Evolutionary conservation across 805 yeast genomes (phyloP), one percentile per base, ranked within the genome.

Genomic region (Saccharomycopsis capsularis): DNA sequence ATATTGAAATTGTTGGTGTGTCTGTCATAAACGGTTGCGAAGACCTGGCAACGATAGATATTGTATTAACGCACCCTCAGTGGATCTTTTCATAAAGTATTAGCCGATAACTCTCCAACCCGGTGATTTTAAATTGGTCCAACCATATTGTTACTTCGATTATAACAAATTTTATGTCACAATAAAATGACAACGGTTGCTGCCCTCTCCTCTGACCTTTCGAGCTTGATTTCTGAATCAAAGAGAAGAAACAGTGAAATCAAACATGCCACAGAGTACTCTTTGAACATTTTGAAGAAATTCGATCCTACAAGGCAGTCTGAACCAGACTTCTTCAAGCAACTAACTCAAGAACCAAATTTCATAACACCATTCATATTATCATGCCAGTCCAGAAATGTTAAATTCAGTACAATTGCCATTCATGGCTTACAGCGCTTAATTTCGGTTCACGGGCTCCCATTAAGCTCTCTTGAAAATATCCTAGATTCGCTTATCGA

Each of bases 371-470:
- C 97, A 0, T 81, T 87, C 51, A 61, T 85, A 11, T 62, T 81
- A 42, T 81, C 95, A 0, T 83, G 95, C 57, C 75, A 80, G 9
- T 74, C 91, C 0, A 76, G 85, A 44, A 87, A 84, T 63, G 81
- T 85, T 6, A 87, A 87, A 59, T 71, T 85, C 54, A 78, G 83
- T 22, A 71, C 85, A 1, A 71, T 82, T 16, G 80, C 96, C 0
- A 70, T 90, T 42, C 90, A 85, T 53, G 75, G 85, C 42, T 64
- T 90, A 16, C 83, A 83, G 50, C 73, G 74, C 16, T 65, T 91
- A 46, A 76, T 85, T 4, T 63, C 74, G 18, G 58, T 69, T n/a
- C 63, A 67, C 6, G 73, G 81, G 2, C 66, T 91, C 9, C 81
- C 90, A 0, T 65, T 69, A 0, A 65, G 68, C 2, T 71, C 77